A percentile compares a stretch with the other conserved stretches of the same genome.
phyloP scores from a whole-genome alignment of 441 rosid genomes.

The Brassica hybrid region DNA sequence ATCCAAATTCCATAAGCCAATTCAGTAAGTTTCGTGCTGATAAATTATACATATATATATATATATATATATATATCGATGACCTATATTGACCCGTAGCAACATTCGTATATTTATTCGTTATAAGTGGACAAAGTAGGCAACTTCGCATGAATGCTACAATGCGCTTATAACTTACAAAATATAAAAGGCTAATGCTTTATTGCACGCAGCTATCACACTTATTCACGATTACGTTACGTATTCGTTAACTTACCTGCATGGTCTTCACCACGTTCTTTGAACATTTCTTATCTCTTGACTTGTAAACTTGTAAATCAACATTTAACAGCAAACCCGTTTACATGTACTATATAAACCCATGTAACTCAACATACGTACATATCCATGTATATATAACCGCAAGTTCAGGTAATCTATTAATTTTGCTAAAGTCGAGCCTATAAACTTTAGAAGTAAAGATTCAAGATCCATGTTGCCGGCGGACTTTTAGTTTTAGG shows the following conservation, averaged over 20 bases:
- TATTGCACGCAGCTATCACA: neutral
- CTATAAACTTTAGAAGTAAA: neutral
- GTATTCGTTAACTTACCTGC: conserved; percentile 14
- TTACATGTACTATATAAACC: neutral
- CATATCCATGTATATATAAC: neutral
- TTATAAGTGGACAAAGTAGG: conserved; percentile 33
- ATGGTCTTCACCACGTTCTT: conserved; percentile 36
- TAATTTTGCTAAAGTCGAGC: conserved; percentile 1
- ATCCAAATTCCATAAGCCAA: conserved; percentile 1
- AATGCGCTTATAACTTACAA: neutral
- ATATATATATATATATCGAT: neutral
- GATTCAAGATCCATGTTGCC: conserved; percentile 13
- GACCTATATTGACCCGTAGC: conserved; percentile 31
- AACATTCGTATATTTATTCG: neutral
- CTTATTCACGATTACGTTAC: conserved; percentile 16
- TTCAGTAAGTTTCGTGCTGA: neutral
- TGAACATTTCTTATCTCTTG: conserved; percentile 24
- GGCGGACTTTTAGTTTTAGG: neutral
- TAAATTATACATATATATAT: neutral
- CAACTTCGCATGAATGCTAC: conserved; percentile 34
- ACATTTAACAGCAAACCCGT: neutral
- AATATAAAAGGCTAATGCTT: neutral
- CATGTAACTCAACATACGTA: neutral
- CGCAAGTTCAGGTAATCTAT: neutral
- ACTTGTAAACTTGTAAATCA: conserved; percentile 16